Percentiles rank a stretch among this genome's conserved stretches.
Conservation (phyloP, 106 monocot genomes). For the Xerophyta viscosa region DNA sequence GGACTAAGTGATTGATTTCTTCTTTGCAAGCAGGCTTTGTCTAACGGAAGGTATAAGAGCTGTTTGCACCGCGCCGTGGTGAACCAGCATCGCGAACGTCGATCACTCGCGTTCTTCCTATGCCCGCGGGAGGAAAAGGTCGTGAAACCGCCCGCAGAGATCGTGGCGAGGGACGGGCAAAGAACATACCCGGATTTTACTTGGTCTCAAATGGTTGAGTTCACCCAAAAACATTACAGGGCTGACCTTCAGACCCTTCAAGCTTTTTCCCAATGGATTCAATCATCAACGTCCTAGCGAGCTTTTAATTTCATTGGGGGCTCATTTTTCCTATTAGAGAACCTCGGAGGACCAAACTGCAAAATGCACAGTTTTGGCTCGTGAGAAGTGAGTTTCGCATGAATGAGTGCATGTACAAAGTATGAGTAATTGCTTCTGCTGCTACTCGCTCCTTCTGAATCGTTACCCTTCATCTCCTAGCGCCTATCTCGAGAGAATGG, state of each 20-base stretch:
- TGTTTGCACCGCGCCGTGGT: constrained; percentile 69
- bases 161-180: not conserved
- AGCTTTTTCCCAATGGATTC: constrained; percentile 13
- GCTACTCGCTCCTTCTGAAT: no score
- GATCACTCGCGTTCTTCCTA: constrained; percentile 61
- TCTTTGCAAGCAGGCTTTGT: constrained; percentile 36
- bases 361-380: no score
- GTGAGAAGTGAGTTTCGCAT: no score
- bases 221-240: constrained; percentile 29
- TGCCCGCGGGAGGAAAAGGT: constrained; percentile 52
- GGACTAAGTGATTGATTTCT: no score
- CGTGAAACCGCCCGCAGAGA: constrained; percentile 14
- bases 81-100: constrained; percentile 37
- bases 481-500: no score
- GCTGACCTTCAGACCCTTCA: constrained; percentile 22
- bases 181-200: constrained; percentile 38
- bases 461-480: no score
- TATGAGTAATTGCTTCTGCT: no score
- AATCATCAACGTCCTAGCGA: not conserved
- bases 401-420: no score
- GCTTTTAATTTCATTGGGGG: no score
- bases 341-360: no score
- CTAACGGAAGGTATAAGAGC: constrained; percentile 65
- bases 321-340: no score
- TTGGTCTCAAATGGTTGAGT: constrained; percentile 26